phyloP scores from a whole-genome alignment of 352 stramenopile genomes.

The Saprolegnia parasitica region DNA sequence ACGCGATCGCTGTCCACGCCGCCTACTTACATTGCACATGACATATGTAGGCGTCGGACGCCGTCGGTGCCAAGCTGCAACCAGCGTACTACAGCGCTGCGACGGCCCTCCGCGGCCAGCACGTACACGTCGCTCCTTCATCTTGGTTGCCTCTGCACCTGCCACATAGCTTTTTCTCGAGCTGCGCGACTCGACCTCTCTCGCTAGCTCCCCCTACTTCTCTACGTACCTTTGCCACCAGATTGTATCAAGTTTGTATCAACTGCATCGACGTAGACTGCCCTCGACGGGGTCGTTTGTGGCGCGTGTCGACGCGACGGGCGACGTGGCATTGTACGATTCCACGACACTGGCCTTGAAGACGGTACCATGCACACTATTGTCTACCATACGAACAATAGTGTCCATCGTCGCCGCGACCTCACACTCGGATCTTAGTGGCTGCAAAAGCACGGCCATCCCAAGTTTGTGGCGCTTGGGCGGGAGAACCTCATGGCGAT shows the following conservation, averaged over 20 bases:
- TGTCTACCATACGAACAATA: not conserved
- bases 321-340: not conserved
- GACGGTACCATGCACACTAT: not conserved
- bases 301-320: not conserved
- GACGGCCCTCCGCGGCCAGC: not conserved
- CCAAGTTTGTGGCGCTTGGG: conserved; percentile 1
- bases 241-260: not conserved
- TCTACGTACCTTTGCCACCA: not conserved
- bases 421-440: conserved; percentile 1
- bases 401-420: not conserved
- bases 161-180: not conserved
- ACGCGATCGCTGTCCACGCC: not conserved
- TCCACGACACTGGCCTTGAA: not conserved
- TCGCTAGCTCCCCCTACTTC: conserved; percentile 3
- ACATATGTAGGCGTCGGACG: not conserved
- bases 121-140: not conserved
- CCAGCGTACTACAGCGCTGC: not conserved
- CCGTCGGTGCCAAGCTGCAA: not conserved
- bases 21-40: not conserved
- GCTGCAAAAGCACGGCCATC: conserved; percentile 15
- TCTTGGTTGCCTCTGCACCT: not conserved
- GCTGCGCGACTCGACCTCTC: not conserved
- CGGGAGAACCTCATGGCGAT: conserved; percentile 3
- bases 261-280: not conserved
- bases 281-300: not conserved